These are phyloP conservation scores for Scleroderma bovista DNA, from an alignment of 768 basidiomycete genomes.

Conservation along the genomic window DNA sequence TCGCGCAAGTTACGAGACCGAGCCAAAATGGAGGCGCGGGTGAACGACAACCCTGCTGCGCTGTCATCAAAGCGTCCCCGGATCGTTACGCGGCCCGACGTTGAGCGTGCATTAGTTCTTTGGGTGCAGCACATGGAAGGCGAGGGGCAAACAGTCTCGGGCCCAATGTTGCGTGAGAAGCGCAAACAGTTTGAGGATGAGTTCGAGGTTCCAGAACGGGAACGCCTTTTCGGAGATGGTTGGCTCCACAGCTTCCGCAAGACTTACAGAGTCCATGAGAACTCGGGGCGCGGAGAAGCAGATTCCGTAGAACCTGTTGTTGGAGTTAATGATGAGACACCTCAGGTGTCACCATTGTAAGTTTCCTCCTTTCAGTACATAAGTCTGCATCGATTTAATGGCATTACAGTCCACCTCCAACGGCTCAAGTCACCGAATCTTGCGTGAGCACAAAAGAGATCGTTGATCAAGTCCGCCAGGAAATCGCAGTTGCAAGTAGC, in stretches of 20 bases:
- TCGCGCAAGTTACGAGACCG: not conserved
- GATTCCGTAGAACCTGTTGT: not conserved
- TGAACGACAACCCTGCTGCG: constrained; percentile 16
- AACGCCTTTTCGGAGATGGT: constrained; percentile 1
- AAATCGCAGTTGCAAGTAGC: not conserved
- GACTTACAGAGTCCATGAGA: not conserved
- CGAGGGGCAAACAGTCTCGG: not conserved
- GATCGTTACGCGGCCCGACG: constrained; percentile 30
- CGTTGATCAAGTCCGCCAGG: not conserved
- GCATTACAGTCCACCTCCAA: too few species aligned
- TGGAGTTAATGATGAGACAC: too few species aligned
- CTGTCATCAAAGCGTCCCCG: constrained; percentile 24
- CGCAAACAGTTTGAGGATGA: constrained; percentile 2
- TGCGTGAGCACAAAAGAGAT: not conserved
- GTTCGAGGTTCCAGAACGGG: not conserved
- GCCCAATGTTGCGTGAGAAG: constrained; percentile 3
- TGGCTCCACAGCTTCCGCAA: constrained; percentile 1
- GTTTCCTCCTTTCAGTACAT: too few species aligned
- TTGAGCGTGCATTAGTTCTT: constrained; percentile 25
- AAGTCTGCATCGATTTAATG: too few species aligned
- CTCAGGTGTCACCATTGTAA: too few species aligned
- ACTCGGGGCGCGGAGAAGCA: not conserved
- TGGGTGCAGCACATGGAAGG: constrained; percentile 20
- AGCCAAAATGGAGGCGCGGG: constrained; percentile 3
- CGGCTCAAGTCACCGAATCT: not conserved